Evolutionary conservation across 2,329 filamentous ascomycete genomes (phyloP).

Genomic region (Aspergillus alliaceus): DNA sequence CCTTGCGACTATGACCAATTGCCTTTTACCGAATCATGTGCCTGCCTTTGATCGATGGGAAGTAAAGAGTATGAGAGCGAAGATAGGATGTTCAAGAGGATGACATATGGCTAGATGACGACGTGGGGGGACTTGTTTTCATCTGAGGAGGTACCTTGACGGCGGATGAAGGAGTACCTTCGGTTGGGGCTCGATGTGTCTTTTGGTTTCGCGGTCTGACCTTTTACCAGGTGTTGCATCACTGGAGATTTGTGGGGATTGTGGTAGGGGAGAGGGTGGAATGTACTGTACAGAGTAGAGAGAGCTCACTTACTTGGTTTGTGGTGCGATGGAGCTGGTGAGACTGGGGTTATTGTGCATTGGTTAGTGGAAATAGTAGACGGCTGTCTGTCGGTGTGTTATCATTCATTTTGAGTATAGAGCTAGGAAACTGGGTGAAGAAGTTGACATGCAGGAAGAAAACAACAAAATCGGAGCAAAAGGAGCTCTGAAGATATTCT

Average conservation of each 20-base stretch:
- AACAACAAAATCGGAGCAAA: neutral
- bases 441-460: neutral
- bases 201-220: constrained; percentile 36
- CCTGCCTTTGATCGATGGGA: constrained; percentile 18
- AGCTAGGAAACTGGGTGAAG: neutral
- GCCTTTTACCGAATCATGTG: constrained; percentile 27
- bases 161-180: neutral
- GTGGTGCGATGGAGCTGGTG: neutral
- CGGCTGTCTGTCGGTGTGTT: neutral
- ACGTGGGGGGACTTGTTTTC: constrained; percentile 9
- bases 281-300: too few species aligned
- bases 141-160: neutral
- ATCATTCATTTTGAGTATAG: neutral
- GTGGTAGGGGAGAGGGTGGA: neutral
- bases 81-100: constrained; percentile 2
- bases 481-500: neutral
- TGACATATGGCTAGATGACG: neutral
- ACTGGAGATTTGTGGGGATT: constrained; percentile 32
- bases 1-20: constrained; percentile 25
- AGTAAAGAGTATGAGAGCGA: neutral
- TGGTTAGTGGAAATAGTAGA: neutral
- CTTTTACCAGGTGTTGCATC: constrained; percentile 50
- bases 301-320: neutral
- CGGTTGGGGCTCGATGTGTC: neutral
- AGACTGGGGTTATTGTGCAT: neutral